Base-by-base conservation (phyloP, 768 basidiomycete genomes). In the Suillus weaverae region DNA sequence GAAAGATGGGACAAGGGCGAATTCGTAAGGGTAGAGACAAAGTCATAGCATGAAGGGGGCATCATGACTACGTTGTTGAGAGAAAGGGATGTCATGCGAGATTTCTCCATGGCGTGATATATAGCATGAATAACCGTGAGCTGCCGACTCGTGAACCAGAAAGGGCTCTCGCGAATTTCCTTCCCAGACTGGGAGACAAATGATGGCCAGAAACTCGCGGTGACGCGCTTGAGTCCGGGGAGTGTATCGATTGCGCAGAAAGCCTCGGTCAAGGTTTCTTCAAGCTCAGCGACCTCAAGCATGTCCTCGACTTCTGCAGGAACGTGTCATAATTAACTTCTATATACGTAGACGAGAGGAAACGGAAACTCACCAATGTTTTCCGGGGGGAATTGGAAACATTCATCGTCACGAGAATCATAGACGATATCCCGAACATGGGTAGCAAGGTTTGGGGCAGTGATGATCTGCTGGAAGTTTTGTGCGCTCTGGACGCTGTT, bases 91-190 rank as follows among this genome's bases (percentile, higher is more conserved):
- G 62, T 63, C 26, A 75, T 62, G 18, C 10, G 26, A 5, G 65
- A 72, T 0, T 69, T 71, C 39, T 70, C 65, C 20, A 76, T 65
- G 22, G 70, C 66, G 60, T 68, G 36, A 30, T 77, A 68, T 6
- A 71, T 59, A 0, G 76, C 70, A 20, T 77, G 68, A 32, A 73
- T 54, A 4, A 76, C 63, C 1, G 67, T 39, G 36, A 71, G 35
- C 56, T 76, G 74, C 43, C 76, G 74, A 60, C 66, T 69, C 39
- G 74, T 67, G 59, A 77, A 76, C 74, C 74, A 76, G 53, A 68
- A 76, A 5, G 74, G 76, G 22, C 71, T 68, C 18, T 76, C 76
- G 20, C 61, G 71, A 9, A 71, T 48, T 53, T 76, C 74, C 11
- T 35, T 16, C 2, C 70, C 74, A 6, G 22, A 38, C 18, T 72